phyloP scores from a whole-genome alignment of 116 monocot species.

The Posidonia oceanica region DNA sequence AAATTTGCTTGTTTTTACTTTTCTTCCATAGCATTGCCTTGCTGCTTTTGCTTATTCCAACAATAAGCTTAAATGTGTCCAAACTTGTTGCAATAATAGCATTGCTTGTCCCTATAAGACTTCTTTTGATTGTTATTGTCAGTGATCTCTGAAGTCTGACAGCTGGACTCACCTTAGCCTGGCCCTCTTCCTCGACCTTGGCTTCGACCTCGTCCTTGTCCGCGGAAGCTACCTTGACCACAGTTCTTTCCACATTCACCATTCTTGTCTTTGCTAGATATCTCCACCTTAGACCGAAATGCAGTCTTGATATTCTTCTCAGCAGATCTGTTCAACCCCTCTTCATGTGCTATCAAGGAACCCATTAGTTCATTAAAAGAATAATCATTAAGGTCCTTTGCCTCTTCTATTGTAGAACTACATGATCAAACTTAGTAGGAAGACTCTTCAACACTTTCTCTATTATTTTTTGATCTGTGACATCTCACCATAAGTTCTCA shows the following conservation, averaged over 20 bases:
- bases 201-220: conserved; percentile 5
- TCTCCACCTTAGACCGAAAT: conserved; percentile 6
- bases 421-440: conserved; percentile 13
- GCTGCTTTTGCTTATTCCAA: conserved; percentile 3
- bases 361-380: conserved; percentile 14
- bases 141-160: neutral
- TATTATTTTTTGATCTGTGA: conserved; percentile 6
- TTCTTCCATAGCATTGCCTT: conserved; percentile 7
- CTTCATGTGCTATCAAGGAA: conserved; percentile 9
- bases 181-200: neutral
- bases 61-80: conserved; percentile 7
- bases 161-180: neutral
- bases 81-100: conserved; percentile 14
- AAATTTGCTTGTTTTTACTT: conserved; percentile 10
- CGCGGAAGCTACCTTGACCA: neutral
- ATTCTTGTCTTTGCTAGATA: neutral
- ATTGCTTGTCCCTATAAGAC: neutral
- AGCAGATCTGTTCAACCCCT: neutral
- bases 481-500: conserved; percentile 3
- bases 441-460: conserved; percentile 17
- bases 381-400: conserved; percentile 8
- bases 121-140: no score
- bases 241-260: neutral
- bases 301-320: conserved; percentile 6
- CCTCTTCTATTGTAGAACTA: no score